Percentiles rank a stretch among this genome's conserved stretches.
Evolutionary conservation across 768 basidiomycete species (phyloP).

Genomic region (Suillus subluteus): DNA sequence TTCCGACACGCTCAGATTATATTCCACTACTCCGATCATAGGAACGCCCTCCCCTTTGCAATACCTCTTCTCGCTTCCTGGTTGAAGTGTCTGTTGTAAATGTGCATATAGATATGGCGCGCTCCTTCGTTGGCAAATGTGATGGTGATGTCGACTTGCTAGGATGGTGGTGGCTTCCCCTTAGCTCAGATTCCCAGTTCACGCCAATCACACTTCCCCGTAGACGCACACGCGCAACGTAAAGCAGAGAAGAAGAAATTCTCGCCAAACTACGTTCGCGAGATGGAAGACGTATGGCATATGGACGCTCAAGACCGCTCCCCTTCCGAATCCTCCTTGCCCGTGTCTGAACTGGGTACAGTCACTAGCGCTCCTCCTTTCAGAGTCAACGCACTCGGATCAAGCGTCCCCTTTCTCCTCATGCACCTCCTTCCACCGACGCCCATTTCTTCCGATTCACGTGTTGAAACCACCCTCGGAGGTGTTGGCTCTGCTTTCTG

Average conservation of each 20-base stretch:
- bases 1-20: no score
- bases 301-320: slow-evolving; percentile 20
- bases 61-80: no score
- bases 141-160: slow-evolving; percentile 85
- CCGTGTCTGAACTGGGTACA: slow-evolving; percentile 15
- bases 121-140: slow-evolving; percentile 44
- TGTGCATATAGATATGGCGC: no score
- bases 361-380: slow-evolving; percentile 59
- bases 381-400: slow-evolving; percentile 78
- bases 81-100: no score
- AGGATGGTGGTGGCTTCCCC: slow-evolving; percentile 93
- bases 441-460: no score
- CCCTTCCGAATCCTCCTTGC: not conserved
- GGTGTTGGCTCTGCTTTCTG: no score
- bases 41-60: no score
- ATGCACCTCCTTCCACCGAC: no score
- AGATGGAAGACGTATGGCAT: slow-evolving; percentile 85
- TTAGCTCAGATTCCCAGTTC: slow-evolving; percentile 8
- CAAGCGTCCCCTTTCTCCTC: slow-evolving; percentile 63
- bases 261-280: slow-evolving; percentile 80
- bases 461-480: no score
- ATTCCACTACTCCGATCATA: no score
- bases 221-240: slow-evolving; percentile 78
- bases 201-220: slow-evolving; percentile 29
- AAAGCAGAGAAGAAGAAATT: slow-evolving; percentile 87